These are phyloP conservation scores for Imleria badia DNA, from an alignment of 768 basidiomycete species.

Conservation along the genomic window DNA sequence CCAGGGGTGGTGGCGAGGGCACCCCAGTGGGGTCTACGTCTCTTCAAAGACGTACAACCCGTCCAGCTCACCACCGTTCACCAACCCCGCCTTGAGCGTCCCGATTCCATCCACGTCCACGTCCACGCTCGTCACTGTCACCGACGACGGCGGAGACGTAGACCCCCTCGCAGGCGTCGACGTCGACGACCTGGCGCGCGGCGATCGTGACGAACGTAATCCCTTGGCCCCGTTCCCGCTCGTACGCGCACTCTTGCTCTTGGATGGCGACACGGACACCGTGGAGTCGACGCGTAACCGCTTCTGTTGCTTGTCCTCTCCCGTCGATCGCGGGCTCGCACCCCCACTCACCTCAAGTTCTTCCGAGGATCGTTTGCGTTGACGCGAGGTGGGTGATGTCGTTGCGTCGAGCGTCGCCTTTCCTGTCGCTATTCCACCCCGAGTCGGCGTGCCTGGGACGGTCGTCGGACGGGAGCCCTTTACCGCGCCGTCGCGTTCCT, in stretches of 20 bases:
- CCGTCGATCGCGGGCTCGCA: conserved; percentile 7
- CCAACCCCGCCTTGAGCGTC: conserved; percentile 27
- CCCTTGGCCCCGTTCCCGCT: neutral
- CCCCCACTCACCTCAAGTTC: conserved; percentile 37
- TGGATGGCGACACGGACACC: conserved; percentile 2
- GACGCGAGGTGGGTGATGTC: conserved; percentile 19
- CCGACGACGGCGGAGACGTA: conserved; percentile 22
- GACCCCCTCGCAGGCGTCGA: conserved; percentile 11
- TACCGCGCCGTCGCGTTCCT: neutral
- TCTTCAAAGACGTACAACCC: conserved; percentile 33
- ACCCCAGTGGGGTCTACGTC: conserved; percentile 1
- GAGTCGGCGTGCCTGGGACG: neutral
- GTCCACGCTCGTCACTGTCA: conserved; percentile 18
- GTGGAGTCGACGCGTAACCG: conserved; percentile 29
- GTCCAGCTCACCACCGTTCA: conserved; percentile 32
- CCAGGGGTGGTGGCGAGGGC: neutral
- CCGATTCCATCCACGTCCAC: conserved; percentile 20
- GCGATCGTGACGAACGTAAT: conserved; percentile 4
- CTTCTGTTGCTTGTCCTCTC: conserved; percentile 27
- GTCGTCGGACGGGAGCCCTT: neutral
- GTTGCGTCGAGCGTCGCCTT: conserved; percentile 2
- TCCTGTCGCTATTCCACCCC: neutral
- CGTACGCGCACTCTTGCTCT: neutral
- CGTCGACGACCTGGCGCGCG: conserved; percentile 6
- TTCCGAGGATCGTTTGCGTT: conserved; percentile 51